A percentile compares a stretch with the other conserved stretches of the same genome.
Conservation (phyloP, 164 flowering plant species). For the Piper betle region DNA sequence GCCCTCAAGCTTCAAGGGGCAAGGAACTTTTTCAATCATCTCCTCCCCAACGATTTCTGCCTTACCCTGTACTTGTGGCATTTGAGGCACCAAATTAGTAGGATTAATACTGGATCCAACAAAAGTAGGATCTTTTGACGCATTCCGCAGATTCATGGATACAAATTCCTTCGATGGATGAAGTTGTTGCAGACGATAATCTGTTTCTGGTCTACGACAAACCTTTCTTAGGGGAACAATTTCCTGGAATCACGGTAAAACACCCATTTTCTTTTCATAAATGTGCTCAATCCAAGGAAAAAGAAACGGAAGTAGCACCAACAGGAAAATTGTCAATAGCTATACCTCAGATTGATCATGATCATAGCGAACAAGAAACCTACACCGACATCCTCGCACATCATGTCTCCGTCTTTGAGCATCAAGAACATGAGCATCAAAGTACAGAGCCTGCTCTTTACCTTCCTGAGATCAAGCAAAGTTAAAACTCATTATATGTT, state of each 20-base stretch:
- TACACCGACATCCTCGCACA: conserved; percentile 95
- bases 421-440: conserved; percentile 95
- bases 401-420: conserved; percentile 95
- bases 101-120: conserved; percentile 6
- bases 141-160: conserved; percentile 23
- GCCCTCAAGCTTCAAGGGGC: no score
- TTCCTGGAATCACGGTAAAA: conserved; percentile 33
- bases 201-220: conserved; percentile 94
- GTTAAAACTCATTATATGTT: neutral
- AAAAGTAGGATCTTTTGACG: conserved; percentile 13
- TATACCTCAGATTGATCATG: conserved; percentile 94
- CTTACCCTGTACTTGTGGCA: conserved; percentile 12
- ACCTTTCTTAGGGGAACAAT: conserved; percentile 81
- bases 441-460: conserved; percentile 97
- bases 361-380: conserved; percentile 90
- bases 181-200: conserved; percentile 71
- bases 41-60: conserved; percentile 7
- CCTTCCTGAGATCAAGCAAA: conserved; percentile 57
- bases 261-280: neutral
- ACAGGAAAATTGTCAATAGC: neutral
- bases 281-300: no score
- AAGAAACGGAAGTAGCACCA: neutral
- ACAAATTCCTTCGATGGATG: conserved; percentile 40
- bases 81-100: conserved; percentile 10
- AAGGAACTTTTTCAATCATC: neutral